These are phyloP conservation scores for Neostapfia colusana DNA, from an alignment of 176 grass and related monocot species.

Conservation along the genomic window DNA sequence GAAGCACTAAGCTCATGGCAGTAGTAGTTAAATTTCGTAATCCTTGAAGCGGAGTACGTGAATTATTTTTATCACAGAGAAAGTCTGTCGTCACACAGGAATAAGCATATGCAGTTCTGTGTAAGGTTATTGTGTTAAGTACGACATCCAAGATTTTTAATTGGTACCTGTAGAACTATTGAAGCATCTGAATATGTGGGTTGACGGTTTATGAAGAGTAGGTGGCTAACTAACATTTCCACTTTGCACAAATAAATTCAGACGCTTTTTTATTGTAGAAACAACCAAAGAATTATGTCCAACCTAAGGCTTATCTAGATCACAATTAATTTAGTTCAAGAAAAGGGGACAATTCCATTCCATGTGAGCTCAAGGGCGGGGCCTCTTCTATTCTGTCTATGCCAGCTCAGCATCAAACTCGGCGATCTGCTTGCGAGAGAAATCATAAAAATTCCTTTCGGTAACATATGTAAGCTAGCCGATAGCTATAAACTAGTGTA, in stretches of 20 bases:
- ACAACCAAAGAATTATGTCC: slow-evolving; percentile 55
- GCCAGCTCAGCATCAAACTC: slow-evolving; percentile 40
- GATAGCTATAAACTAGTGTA: slow-evolving; percentile 42
- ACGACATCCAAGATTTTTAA: background rate
- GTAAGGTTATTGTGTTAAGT: slow-evolving; percentile 2
- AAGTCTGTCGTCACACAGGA: background rate
- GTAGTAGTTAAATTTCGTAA: background rate
- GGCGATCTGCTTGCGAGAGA: slow-evolving; percentile 40
- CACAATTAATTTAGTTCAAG: slow-evolving; percentile 34
- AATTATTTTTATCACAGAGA: background rate
- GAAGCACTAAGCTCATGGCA: slow-evolving; percentile 42
- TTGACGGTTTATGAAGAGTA: background rate
- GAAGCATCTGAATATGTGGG: background rate
- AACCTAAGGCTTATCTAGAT: slow-evolving; percentile 42
- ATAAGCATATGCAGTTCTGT: slow-evolving; percentile 15
- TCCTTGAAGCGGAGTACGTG: background rate
- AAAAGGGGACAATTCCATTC: slow-evolving; percentile 39
- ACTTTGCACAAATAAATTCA: slow-evolving; percentile 33
- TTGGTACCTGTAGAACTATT: background rate
- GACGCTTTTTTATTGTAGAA: slow-evolving; percentile 41
- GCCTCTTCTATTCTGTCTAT: slow-evolving; percentile 1
- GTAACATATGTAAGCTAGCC: too few species aligned
- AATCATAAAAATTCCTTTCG: too few species aligned
- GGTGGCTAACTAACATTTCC: slow-evolving; percentile 6
- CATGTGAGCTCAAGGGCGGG: slow-evolving; percentile 46